Base-by-base conservation (phyloP, 495 filamentous ascomycete species). In the Choiromyces venosus region DNA sequence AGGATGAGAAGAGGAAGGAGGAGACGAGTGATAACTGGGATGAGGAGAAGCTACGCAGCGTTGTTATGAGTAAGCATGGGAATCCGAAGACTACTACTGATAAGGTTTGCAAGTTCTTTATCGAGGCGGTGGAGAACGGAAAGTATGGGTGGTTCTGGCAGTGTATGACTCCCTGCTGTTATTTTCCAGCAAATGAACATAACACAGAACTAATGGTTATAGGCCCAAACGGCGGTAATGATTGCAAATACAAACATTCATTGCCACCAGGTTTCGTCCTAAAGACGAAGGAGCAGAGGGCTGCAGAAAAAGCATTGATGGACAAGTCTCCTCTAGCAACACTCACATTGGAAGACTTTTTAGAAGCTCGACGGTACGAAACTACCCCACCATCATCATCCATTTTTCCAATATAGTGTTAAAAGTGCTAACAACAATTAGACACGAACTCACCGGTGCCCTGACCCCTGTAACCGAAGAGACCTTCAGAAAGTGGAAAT, bases 101-200 rank as follows among this genome's bases (percentile, higher is more conserved):
- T 79, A 99, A 97, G 83, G 94, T 98, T 72, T 99, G 95, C 91
- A 99, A 98, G 84, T 96, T 85, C 86, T 99, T 99, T 83, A 95
- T 97, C 83, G 93, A 96, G 73, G 95, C 95, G 4, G 94, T 99
- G 69, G 95, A 99, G 84, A 95, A 98, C 77, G 90, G 91, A 77
- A 98, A 97, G 84, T 99, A 99, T 79, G 95, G 95, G 75, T 99
- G 95, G 95, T 97, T 98, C 84, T 99, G 95, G 95, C 85, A 87
- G 44, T 99, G 95, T 81, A 75, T 44, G 72, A 66, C 6, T 25
- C 18, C 70, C 36, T 36, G 42, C 14, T 68, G 33, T 37, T 67
- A 46, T 69, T 61, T 14, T 37, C 44, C 40, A 42, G 40, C 33
- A 65, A 56, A 44, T 9, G 16, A 37, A 19, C 66, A 65, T 44